Conservation (phyloP, 2,329 filamentous ascomycete genomes). For the Curvularia sp. region DNA sequence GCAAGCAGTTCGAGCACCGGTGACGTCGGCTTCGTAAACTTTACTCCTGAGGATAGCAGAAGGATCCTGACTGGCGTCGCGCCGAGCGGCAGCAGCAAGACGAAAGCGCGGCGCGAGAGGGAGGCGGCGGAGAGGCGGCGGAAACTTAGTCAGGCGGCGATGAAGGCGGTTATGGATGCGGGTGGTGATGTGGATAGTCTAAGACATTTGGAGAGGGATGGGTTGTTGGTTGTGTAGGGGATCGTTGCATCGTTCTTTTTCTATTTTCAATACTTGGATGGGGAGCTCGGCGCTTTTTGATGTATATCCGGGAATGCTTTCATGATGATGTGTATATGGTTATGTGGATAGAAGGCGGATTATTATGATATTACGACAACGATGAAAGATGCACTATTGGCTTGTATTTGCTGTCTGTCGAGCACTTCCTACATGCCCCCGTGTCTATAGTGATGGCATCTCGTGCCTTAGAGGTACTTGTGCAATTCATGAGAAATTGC, state of each 20-base stretch:
- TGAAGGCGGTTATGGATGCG: slow-evolving; percentile 72
- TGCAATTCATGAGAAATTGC: neutral
- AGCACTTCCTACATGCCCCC: neutral
- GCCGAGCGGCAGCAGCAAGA: slow-evolving; percentile 89
- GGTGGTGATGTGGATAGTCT: slow-evolving; percentile 67
- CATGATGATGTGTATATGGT: neutral
- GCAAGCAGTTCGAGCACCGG: slow-evolving; percentile 44
- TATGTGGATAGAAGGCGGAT: neutral
- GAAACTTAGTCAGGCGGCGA: slow-evolving; percentile 70
- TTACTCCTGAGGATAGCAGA: slow-evolving; percentile 78
- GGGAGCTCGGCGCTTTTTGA: neutral
- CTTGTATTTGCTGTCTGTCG: neutral
- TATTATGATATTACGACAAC: neutral
- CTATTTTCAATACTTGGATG: neutral
- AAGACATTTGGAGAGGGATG: slow-evolving; percentile 53
- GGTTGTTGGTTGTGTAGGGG: slow-evolving; percentile 40
- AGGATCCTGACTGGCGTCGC: slow-evolving; percentile 89
- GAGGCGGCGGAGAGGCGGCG: slow-evolving; percentile 81
- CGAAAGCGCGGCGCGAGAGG: slow-evolving; percentile 88
- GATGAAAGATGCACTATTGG: neutral
- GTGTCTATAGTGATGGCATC: neutral
- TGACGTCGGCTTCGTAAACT: slow-evolving; percentile 81
- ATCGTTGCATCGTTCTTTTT: neutral
- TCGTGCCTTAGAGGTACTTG: neutral
- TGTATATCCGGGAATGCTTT: neutral